Conservation (phyloP, 768 basidiomycete genomes). For the Tulasnella sp. region DNA sequence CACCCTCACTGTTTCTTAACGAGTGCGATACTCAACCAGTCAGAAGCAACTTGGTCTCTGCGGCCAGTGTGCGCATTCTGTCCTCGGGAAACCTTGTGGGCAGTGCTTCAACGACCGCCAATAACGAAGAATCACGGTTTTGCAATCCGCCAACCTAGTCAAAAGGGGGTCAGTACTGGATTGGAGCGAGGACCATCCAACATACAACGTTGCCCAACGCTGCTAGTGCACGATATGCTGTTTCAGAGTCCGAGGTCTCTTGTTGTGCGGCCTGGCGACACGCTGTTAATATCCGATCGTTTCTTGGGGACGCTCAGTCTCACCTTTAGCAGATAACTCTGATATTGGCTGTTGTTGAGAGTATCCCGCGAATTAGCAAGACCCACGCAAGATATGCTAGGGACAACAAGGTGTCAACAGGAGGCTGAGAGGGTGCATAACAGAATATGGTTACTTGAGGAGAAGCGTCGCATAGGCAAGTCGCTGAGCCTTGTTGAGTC, state of each 20-base stretch:
- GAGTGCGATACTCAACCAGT: background rate
- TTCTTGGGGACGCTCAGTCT: background rate
- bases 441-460: constrained; percentile 69
- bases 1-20: background rate
- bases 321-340: background rate
- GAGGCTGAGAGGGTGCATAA: background rate
- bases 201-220: constrained; percentile 39
- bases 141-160: constrained; percentile 27
- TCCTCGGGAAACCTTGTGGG: constrained; percentile 18
- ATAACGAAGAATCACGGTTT: background rate
- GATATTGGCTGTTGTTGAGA: background rate
- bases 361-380: background rate
- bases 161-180: constrained; percentile 18
- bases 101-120: background rate
- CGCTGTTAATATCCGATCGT: constrained; percentile 31
- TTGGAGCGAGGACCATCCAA: constrained; percentile 32
- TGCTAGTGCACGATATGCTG: constrained; percentile 36
- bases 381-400: background rate
- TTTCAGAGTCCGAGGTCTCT: constrained; percentile 34
- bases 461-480: constrained; percentile 75
- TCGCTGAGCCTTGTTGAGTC: constrained; percentile 64
- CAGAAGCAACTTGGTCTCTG: constrained; percentile 11
- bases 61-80: background rate
- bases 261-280: constrained; percentile 27
- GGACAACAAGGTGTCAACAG: background rate